Conservation (phyloP, 78 protist genomes). For the Speleostelium caveatum region DNA sequence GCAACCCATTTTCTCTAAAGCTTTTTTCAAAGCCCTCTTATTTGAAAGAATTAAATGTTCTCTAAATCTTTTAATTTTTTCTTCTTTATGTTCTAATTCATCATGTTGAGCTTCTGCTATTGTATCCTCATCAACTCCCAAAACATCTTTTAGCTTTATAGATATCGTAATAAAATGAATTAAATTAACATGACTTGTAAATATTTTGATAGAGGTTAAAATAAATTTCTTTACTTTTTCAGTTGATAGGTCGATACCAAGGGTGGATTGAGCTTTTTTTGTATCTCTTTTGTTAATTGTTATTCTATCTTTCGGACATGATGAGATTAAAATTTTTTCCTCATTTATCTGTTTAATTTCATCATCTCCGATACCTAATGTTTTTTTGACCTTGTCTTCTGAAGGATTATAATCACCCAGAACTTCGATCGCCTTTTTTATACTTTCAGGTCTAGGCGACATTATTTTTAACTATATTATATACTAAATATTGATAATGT, state of each 20-base stretch:
- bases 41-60: slow-evolving; percentile 40
- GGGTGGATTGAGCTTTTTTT: slow-evolving; percentile 54
- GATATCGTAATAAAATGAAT: not conserved
- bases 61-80: slow-evolving; percentile 25
- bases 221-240: slow-evolving; percentile 35
- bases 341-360: slow-evolving; percentile 46
- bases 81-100: slow-evolving; percentile 45
- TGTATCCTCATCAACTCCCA: slow-evolving; percentile 70
- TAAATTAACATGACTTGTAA: not conserved
- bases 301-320: slow-evolving; percentile 58
- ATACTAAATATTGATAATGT: too few species aligned
- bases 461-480: too few species aligned
- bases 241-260: slow-evolving; percentile 68
- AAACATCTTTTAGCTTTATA: slow-evolving; percentile 61
- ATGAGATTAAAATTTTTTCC: not conserved
- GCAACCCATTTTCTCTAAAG: slow-evolving; percentile 49
- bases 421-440: slow-evolving; percentile 66
- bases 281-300: slow-evolving; percentile 70
- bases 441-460: slow-evolving; percentile 77
- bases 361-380: slow-evolving; percentile 63
- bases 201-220: not conserved
- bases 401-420: slow-evolving; percentile 72
- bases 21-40: slow-evolving; percentile 65
- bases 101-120: slow-evolving; percentile 56
- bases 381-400: slow-evolving; percentile 64